These are phyloP conservation scores for Apiospora koreana DNA, from an alignment of 2,329 filamentous ascomycete genomes.

Conservation along the genomic window DNA sequence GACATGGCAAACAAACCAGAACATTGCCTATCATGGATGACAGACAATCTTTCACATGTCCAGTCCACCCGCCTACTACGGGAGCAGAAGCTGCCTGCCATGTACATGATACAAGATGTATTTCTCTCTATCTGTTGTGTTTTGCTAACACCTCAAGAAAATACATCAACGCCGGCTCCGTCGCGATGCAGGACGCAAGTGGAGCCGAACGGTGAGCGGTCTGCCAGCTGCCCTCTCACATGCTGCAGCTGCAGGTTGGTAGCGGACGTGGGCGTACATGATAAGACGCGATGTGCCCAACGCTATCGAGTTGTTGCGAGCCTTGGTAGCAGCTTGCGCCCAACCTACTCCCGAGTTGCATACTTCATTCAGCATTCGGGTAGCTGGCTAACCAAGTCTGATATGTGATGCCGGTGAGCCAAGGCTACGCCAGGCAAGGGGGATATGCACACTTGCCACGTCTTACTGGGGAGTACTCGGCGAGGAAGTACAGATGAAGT, in stretches of 20 bases:
- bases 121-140: not conserved
- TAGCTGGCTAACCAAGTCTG: not conserved
- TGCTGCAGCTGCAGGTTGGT: not conserved
- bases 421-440: not conserved
- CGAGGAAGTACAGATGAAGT: not conserved
- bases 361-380: not conserved
- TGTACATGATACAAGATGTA: too few relatives aligned
- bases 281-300: not conserved
- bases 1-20: not conserved
- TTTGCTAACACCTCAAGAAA: not conserved
- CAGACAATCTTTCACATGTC: not conserved
- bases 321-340: too few relatives aligned
- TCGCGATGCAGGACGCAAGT: not conserved
- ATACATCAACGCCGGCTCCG: not conserved
- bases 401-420: not conserved
- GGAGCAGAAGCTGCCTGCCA: too few relatives aligned
- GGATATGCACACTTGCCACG: not conserved
- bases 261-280: not conserved
- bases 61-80: not conserved
- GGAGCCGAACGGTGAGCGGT: not conserved
- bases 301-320: not conserved
- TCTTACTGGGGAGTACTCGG: not conserved
- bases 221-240: not conserved
- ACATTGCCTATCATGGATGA: not conserved
- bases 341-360: not conserved